Conservation (phyloP, 1,139 yeast genomes). For the Magnusiomyces clavatus region DNA sequence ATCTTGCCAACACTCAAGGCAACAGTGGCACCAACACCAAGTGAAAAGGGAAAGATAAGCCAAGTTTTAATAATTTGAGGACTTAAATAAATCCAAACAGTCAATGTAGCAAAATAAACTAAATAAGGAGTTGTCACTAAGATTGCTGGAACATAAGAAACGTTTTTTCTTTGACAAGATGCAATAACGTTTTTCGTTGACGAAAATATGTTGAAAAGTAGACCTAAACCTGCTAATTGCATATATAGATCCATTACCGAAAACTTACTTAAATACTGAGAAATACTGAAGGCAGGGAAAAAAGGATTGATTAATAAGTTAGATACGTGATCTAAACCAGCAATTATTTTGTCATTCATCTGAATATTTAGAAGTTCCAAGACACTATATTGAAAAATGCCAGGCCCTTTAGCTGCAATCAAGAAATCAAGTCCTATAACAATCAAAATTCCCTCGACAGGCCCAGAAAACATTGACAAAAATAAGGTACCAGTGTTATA, state of each 20-base stretch:
- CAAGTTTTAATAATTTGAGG: constrained; percentile 40
- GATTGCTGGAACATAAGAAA: constrained; percentile 40
- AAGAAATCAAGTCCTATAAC: constrained; percentile 46
- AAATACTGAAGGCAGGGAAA: not conserved
- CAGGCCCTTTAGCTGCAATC: constrained; percentile 67
- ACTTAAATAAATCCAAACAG: constrained; percentile 39
- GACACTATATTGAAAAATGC: constrained; percentile 46
- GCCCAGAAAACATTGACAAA: constrained; percentile 79
- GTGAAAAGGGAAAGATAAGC: constrained; percentile 48
- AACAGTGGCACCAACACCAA: constrained; percentile 64
- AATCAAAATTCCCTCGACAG: constrained; percentile 86
- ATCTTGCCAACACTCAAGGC: constrained; percentile 88
- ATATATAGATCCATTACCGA: constrained; percentile 40
- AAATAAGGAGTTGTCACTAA: constrained; percentile 66
- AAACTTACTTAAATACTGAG: constrained; percentile 15
- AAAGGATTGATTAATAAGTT: too few species aligned
- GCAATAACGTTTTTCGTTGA: constrained; percentile 65
- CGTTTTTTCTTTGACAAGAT: constrained; percentile 38
- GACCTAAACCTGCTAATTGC: constrained; percentile 45
- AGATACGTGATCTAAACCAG: too few species aligned
- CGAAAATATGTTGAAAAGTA: constrained; percentile 62
- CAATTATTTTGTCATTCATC: not conserved
- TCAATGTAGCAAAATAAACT: constrained; percentile 50
- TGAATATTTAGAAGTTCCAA: constrained; percentile 13
- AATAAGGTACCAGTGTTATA: constrained; percentile 81